Evolutionary conservation across 2,329 filamentous ascomycete genomes (phyloP), one percentile per base, ranked within the genome.

Genomic region (Leptographium lundbergii): DNA sequence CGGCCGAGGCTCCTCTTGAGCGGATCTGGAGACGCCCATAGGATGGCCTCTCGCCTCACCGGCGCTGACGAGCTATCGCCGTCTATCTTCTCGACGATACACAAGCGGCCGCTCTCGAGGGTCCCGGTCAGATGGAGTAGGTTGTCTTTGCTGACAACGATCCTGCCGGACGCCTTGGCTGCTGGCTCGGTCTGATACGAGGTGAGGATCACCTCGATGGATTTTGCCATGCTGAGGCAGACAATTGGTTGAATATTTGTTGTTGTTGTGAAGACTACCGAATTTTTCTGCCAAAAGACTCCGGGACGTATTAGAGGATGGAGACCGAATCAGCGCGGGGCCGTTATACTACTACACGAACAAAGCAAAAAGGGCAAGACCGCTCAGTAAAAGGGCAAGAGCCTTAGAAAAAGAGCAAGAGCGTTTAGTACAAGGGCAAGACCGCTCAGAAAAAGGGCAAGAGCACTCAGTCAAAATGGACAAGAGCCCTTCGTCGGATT

Each of bases 1-100:
- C 91, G 61, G 47, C 65, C 69, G 14, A 68, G 61, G 22, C 62
- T 66, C 64, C 66, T 66, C 56, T 67, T 68, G 22, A 64, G 58
- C 6, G 56, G 47, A n/a, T 63, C 59, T 0, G 59, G 61, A 1
- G 61, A 48, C 1, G 42, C 56, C 47, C 57, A 63, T 11, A 66
- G 58, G 1, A 48, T 24, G 6, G 62, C 65, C 56, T 66, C 57
- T 17, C 65, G 62, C 24, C 36, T 25, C 11, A 47, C 36, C 24
- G 48, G 24, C 10, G 6, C 19, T 10, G 34, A 25, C 5, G 48
- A 6, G 10, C 32, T 29, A 13, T 56, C 47, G 52, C 50, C 57
- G 32, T 36, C 45, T 13, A 57, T 17, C 57, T 32, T 48, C 59
- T 64, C 63, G 47, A 66, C 45, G 9, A 58, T 19, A 53, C 65